A percentile compares a stretch with the other conserved stretches of the same genome.
Conservation (phyloP, 139 green algal genomes). For the Ettlia oleoabundans region DNA sequence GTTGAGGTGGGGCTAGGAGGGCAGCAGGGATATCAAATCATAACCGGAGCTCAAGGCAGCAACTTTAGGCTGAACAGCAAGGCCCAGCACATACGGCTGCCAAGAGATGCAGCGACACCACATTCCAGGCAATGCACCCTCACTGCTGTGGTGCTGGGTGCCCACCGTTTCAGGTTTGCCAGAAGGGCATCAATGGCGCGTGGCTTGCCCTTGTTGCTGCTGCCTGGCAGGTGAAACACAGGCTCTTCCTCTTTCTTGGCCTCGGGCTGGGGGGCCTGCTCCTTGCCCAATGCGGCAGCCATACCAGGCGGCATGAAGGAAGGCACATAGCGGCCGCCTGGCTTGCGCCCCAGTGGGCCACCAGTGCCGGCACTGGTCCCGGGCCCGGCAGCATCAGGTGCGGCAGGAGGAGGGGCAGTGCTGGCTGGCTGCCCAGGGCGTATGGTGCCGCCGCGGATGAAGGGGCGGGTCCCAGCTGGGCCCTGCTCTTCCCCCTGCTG, state of each 20-base stretch:
- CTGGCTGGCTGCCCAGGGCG: conserved; percentile 66
- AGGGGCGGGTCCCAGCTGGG: too few species aligned
- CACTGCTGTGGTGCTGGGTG: neutral
- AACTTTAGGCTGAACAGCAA: too few species aligned
- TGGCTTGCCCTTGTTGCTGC: conserved; percentile 63
- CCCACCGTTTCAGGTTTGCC: conserved; percentile 87
- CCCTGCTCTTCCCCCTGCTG: too few species aligned
- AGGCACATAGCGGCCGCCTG: conserved; percentile 69
- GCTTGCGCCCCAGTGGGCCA: neutral
- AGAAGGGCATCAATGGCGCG: conserved; percentile 92
- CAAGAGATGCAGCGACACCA: too few species aligned
- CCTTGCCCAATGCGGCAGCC: conserved; percentile 41
- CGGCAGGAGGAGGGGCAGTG: conserved; percentile 15
- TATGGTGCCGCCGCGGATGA: conserved; percentile 72
- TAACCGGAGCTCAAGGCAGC: too few species aligned
- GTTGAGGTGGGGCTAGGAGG: neutral
- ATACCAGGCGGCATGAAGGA: conserved; percentile 76
- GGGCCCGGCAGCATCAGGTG: neutral
- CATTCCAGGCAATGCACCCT: too few species aligned
- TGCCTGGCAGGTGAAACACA: conserved; percentile 41
- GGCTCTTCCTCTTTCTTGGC: conserved; percentile 26
- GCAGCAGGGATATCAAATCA: neutral
- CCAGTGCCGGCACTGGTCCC: neutral
- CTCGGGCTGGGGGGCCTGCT: too few species aligned
- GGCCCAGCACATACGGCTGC: too few species aligned